Conservation (phyloP, 352 stramenopile species). For the Phytophthora pini region DNA sequence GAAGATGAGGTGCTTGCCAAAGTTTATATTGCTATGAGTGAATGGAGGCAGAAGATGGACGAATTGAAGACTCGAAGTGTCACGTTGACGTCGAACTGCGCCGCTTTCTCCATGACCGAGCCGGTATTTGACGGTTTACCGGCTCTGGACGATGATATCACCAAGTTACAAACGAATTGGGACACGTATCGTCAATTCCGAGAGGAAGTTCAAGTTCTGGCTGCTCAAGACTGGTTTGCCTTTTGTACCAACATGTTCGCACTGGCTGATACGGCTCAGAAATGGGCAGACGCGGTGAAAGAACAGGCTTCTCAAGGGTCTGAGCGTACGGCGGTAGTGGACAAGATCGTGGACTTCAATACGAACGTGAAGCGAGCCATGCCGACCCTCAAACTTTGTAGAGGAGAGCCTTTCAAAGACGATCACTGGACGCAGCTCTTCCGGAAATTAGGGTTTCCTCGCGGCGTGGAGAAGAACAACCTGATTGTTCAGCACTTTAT, state of each 20-base stretch:
- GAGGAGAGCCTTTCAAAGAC: conserved; percentile 96
- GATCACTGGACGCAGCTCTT: conserved; percentile 96
- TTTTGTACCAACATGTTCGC: conserved; percentile 95
- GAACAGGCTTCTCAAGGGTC: conserved; percentile 41
- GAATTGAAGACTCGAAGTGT: conserved; percentile 64
- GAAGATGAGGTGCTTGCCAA: conserved; percentile 70
- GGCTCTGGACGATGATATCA: conserved; percentile 80
- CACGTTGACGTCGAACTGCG: conserved; percentile 83
- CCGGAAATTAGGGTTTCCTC: conserved; percentile 90
- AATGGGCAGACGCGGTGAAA: conserved; percentile 92
- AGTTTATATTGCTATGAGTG: conserved; percentile 84
- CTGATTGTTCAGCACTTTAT: conserved; percentile 94
- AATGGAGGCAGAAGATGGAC: conserved; percentile 87
- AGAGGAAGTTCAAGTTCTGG: conserved; percentile 75
- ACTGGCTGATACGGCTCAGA: conserved; percentile 90
- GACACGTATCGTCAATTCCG: conserved; percentile 88
- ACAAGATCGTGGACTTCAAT: conserved; percentile 82
- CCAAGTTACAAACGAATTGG: conserved; percentile 79
- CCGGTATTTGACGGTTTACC: conserved; percentile 87
- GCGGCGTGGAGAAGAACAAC: conserved; percentile 86
- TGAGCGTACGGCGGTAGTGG: conserved; percentile 70
- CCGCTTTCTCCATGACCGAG: conserved; percentile 86
- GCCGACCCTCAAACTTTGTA: conserved; percentile 94
- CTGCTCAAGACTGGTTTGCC: conserved; percentile 92
- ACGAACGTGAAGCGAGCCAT: conserved; percentile 90